Evolutionary conservation across 2,329 filamentous ascomycete species (phyloP).

Genomic region (Fragosphaeria purpurea): DNA sequence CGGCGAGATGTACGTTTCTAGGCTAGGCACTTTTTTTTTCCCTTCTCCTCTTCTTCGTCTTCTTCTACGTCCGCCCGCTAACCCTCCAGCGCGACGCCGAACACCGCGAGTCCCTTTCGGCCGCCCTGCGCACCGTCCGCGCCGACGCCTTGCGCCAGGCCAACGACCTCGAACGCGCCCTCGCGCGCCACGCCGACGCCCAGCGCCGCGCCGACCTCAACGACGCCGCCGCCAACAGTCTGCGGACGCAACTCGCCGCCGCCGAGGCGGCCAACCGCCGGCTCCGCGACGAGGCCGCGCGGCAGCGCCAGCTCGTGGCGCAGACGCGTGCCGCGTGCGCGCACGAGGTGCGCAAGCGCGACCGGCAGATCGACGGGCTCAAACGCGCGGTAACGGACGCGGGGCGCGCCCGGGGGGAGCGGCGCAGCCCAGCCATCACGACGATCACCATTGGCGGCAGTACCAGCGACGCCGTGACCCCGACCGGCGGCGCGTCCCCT

Average conservation of each 20-base stretch:
- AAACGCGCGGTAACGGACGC: slow-evolving; percentile 77
- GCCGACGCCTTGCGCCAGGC: slow-evolving; percentile 65
- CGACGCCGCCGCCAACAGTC: slow-evolving; percentile 61
- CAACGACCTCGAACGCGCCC: slow-evolving; percentile 52
- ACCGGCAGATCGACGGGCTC: slow-evolving; percentile 77
- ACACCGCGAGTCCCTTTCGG: slow-evolving; percentile 72
- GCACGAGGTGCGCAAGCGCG: slow-evolving; percentile 82
- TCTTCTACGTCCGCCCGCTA: not conserved
- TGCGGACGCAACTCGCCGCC: slow-evolving; percentile 59
- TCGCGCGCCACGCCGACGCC: slow-evolving; percentile 43
- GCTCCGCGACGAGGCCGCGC: slow-evolving; percentile 75
- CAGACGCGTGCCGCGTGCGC: slow-evolving; percentile 81
- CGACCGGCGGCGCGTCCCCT: not conserved
- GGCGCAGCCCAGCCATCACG: slow-evolving; percentile 43
- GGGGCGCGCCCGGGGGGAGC: slow-evolving; percentile 49
- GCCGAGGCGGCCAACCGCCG: slow-evolving; percentile 64
- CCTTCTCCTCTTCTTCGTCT: not conserved
- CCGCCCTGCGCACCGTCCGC: slow-evolving; percentile 65
- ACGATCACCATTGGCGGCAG: slow-evolving; percentile 49
- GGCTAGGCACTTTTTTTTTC: not conserved
- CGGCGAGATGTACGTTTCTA: slow-evolving; percentile 64
- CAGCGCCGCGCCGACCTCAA: slow-evolving; percentile 45
- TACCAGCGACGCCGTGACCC: slow-evolving; percentile 23
- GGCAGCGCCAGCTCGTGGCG: slow-evolving; percentile 67
- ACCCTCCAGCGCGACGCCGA: slow-evolving; percentile 67